Conservation (phyloP, 2,329 filamentous ascomycete species). For the Aulographum hederae region DNA sequence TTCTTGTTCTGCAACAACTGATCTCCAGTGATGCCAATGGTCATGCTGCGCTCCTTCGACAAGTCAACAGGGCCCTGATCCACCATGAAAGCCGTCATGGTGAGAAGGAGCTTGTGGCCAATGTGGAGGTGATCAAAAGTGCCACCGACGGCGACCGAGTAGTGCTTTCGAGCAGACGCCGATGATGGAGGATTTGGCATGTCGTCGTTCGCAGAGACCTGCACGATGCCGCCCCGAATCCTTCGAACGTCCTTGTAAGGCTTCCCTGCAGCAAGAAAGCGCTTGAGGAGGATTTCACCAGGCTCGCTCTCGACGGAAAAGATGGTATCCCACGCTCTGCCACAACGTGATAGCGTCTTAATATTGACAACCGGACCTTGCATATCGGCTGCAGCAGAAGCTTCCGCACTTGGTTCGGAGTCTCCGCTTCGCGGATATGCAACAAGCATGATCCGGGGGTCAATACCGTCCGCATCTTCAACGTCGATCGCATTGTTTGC, state of each 20-base stretch:
- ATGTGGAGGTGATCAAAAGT: constrained; percentile 95
- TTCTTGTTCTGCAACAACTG: constrained; percentile 79
- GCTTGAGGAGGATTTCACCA: constrained; percentile 38
- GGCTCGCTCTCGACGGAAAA: constrained; percentile 49
- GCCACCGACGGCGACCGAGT: constrained; percentile 64
- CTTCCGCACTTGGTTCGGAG: background rate
- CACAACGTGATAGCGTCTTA: constrained; percentile 22
- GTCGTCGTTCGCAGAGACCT: constrained; percentile 8
- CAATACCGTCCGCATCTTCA: constrained; percentile 51
- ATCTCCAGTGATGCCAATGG: constrained; percentile 79
- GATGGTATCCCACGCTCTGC: constrained; percentile 43
- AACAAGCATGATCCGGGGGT: constrained; percentile 57
- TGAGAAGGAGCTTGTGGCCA: constrained; percentile 88
- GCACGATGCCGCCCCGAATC: constrained; percentile 17
- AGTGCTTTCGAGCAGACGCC: constrained; percentile 21
- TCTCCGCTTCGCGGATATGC: constrained; percentile 33
- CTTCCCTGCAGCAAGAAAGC: constrained; percentile 16
- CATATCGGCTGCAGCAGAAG: background rate
- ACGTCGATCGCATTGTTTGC: constrained; percentile 43
- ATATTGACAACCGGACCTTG: constrained; percentile 33
- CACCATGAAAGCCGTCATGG: constrained; percentile 62
- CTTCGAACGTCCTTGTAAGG: constrained; percentile 10
- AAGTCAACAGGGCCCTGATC: constrained; percentile 14
- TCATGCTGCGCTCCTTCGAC: constrained; percentile 35
- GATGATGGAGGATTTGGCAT: no score